phyloP scores from a whole-genome alignment of 208 protist genomes.

The Herpetomonas tarakana region DNA sequence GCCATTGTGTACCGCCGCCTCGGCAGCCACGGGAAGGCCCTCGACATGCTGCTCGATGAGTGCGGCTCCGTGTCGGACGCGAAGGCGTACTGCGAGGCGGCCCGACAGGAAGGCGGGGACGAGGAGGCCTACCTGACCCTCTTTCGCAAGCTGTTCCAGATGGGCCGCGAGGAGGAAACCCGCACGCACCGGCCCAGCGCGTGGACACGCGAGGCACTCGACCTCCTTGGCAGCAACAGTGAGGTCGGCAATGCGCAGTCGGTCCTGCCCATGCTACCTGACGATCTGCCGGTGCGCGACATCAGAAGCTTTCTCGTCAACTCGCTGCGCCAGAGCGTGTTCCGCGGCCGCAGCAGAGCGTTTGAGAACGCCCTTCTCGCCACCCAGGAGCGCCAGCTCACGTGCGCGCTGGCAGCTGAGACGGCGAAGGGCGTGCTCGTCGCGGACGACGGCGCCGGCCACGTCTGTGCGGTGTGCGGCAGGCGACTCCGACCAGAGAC shows the following conservation, averaged over 20 bases:
- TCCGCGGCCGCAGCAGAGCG: constrained; percentile 23
- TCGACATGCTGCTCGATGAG: constrained; percentile 65
- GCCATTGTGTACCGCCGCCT: constrained; percentile 59
- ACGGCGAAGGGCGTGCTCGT: constrained; percentile 18
- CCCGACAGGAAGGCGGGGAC: constrained; percentile 27
- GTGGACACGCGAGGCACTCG: constrained; percentile 35
- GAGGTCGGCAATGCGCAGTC: not conserved
- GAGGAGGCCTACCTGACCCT: constrained; percentile 33
- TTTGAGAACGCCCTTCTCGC: constrained; percentile 33
- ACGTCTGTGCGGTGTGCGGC: constrained; percentile 55
- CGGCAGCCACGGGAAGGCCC: constrained; percentile 42
- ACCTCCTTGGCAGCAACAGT: constrained; percentile 13
- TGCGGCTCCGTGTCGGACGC: constrained; percentile 32
- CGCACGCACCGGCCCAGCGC: constrained; percentile 7
- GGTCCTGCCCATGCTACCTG: constrained; percentile 65
- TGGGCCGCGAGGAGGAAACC: not conserved
- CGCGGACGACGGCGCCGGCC: constrained; percentile 23
- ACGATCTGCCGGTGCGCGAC: constrained; percentile 30
- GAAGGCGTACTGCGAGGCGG: constrained; percentile 42
- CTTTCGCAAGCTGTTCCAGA: constrained; percentile 34
- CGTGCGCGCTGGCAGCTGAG: constrained; percentile 23
- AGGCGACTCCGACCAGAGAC: constrained; percentile 50
- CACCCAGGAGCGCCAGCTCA: constrained; percentile 16
- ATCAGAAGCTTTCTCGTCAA: constrained; percentile 48
- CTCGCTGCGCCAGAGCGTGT: constrained; percentile 30